These are phyloP conservation scores for Xerocomus spinulosus DNA, from an alignment of 768 basidiomycete genomes.

Conservation along the genomic window DNA sequence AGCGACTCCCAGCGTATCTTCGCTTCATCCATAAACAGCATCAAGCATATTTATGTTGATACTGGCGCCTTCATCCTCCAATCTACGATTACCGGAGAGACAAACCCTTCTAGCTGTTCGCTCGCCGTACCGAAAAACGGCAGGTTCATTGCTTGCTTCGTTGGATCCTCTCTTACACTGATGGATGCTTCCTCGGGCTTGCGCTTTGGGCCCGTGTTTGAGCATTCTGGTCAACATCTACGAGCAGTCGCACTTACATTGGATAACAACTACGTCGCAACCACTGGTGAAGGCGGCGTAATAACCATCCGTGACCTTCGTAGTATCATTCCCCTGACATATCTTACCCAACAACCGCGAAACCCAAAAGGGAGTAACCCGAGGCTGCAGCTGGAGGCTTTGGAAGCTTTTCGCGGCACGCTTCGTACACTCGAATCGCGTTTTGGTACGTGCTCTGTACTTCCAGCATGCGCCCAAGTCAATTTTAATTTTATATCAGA, in stretches of 20 bases:
- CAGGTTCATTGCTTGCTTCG: not conserved
- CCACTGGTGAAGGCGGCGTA: not conserved
- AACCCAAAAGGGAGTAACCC: not conserved
- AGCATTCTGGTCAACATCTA: not conserved
- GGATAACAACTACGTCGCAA: slow-evolving; percentile 1
- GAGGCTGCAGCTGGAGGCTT: not conserved
- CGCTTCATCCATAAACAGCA: not conserved
- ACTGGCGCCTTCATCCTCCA: not conserved
- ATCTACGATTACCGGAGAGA: not conserved
- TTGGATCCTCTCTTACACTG: not conserved
- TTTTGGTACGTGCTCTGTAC: not conserved
- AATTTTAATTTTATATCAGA: no score
- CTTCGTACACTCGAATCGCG: not conserved
- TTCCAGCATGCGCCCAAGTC: not conserved
- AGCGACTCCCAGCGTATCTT: not conserved
- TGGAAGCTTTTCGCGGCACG: not conserved
- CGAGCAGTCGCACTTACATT: slow-evolving; percentile 3
- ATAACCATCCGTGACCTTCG: not conserved
- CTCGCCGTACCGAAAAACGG: not conserved
- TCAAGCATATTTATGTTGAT: not conserved
- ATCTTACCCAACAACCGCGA: not conserved
- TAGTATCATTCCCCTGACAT: not conserved
- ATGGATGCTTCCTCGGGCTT: slow-evolving; percentile 5
- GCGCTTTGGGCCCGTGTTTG: slow-evolving; percentile 2
- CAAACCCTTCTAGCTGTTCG: not conserved